Base-by-base conservation (phyloP, 805 yeast species). In the Yarrowia sp. region DNA sequence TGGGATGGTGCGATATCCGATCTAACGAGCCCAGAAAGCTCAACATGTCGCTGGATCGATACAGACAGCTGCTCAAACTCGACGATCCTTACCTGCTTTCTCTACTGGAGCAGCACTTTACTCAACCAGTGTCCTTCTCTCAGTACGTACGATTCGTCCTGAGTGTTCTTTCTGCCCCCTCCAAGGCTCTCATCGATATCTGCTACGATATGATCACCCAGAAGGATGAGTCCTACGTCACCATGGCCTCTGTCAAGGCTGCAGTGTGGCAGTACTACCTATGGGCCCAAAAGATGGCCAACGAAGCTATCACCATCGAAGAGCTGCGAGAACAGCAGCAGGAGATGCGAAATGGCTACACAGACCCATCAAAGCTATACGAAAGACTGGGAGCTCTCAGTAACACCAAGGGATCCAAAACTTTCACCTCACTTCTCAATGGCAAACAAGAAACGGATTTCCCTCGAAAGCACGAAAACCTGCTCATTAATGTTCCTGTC, bases 201-300 rank as follows among this genome's bases (percentile, higher is more conserved):
- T 59, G 65, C 52, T 59, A 59, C 52, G 65, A 43, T 8, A 59
- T 59, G 65, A 59, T 59, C 52, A 59, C 65, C 2, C 56, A 63
- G 32, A 63, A 48, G 40, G 67, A 63, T 38, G 67, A 63, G 38
- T 38, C 67, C 2, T 49, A 63, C 15, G 67, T 63, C 40, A 48
- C 67, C 16, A 63, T 63, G 67, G 48, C 45, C 3, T 63, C 67
- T 19, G 56, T 63, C 56, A 63, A 63, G 46, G 46, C 56, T 9
- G 67, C 56, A 4, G 55, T 63, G 3, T 63, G 67, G 67, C 43
- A 49, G 46, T 48, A 63, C 32, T 63, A 63, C 40, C 46, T 63
- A 32, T 63, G 67, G 67, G 55, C 67, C 8, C 55, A 48, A 16
- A 63, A 63, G 11, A 63, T 63, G 67, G 56, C 55, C 67, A 63